A percentile compares a stretch with the other conserved stretches of the same genome.
Evolutionary conservation across 805 yeast genomes (phyloP).

Genomic region (Saturnispora hagleri): DNA sequence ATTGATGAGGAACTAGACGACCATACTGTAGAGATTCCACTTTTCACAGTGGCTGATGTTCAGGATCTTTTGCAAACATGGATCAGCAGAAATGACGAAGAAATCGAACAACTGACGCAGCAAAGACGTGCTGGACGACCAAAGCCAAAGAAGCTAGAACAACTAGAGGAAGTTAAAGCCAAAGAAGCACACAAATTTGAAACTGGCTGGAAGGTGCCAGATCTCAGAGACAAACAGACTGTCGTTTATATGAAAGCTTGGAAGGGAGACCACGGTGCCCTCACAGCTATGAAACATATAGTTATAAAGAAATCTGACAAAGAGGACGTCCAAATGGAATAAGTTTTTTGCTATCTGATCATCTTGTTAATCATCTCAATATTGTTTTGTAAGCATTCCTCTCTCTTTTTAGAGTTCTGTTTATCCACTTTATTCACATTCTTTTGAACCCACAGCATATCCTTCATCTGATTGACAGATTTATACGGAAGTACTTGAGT

Average conservation of each 20-base stretch:
- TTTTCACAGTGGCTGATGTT: slow-evolving; percentile 50
- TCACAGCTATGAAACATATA: slow-evolving; percentile 49
- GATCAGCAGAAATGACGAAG: slow-evolving; percentile 65
- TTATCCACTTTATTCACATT: slow-evolving; percentile 1
- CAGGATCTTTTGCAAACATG: slow-evolving; percentile 52
- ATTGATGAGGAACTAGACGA: slow-evolving; percentile 28
- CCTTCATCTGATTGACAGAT: not conserved
- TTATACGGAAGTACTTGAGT: not conserved
- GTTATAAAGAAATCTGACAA: slow-evolving; percentile 24
- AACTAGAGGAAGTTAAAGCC: slow-evolving; percentile 52
- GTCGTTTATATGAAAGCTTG: slow-evolving; percentile 57
- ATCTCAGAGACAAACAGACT: slow-evolving; percentile 49
- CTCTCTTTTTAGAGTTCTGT: not conserved
- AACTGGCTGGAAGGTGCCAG: slow-evolving; percentile 68
- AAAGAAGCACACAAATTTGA: slow-evolving; percentile 52
- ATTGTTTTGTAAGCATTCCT: not conserved
- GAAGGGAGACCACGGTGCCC: slow-evolving; percentile 79
- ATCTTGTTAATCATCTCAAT: not conserved
- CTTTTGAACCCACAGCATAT: slow-evolving; percentile 5
- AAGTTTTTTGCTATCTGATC: not conserved
- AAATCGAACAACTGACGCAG: slow-evolving; percentile 48
- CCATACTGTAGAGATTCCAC: slow-evolving; percentile 15
- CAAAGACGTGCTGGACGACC: slow-evolving; percentile 88
- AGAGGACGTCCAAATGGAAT: slow-evolving; percentile 22
- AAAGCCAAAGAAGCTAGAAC: slow-evolving; percentile 56